These are phyloP conservation scores for Psilocybe sp. DNA, from an alignment of 768 basidiomycete species.

Conservation along the genomic window DNA sequence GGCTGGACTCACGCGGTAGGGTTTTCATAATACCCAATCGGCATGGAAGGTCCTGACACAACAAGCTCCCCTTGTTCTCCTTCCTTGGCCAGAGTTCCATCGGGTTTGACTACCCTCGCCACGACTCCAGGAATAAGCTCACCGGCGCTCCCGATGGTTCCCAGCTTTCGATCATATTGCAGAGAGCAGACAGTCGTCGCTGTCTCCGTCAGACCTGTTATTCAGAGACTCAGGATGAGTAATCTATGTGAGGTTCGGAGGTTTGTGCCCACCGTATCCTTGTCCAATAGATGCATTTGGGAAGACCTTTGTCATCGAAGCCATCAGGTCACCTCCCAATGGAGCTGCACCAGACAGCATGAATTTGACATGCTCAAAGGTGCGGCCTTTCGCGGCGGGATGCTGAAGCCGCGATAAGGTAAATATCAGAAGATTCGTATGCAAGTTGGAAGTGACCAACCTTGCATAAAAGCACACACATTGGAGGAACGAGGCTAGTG, in stretches of 20 bases:
- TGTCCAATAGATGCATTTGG: conserved; percentile 65
- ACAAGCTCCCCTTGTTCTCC: conserved; percentile 64
- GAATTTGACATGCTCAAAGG: conserved; percentile 50
- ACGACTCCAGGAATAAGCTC: conserved; percentile 54
- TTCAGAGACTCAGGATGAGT: background rate
- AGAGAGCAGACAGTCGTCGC: conserved; percentile 49
- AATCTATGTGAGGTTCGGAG: background rate
- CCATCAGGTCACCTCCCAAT: conserved; percentile 53
- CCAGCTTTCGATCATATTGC: conserved; percentile 39
- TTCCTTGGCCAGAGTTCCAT: conserved; percentile 53
- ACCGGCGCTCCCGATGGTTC: conserved; percentile 55
- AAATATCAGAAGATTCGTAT: background rate
- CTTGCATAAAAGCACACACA: conserved; percentile 66
- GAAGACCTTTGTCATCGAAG: conserved; percentile 39
- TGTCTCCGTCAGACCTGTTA: conserved; percentile 62
- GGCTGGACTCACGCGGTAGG: conserved; percentile 47
- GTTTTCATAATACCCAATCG: conserved; percentile 57
- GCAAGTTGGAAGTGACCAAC: conserved; percentile 22
- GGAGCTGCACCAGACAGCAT: conserved; percentile 64
- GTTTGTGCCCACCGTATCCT: conserved; percentile 47
- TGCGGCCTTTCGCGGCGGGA: conserved; percentile 45
- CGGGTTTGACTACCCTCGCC: conserved; percentile 54
- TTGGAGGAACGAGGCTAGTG: conserved; percentile 60
- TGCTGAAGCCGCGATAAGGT: conserved; percentile 32
- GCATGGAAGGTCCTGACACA: conserved; percentile 57